Conservation (phyloP, 306 rosid species). For the Glycine soja region DNA sequence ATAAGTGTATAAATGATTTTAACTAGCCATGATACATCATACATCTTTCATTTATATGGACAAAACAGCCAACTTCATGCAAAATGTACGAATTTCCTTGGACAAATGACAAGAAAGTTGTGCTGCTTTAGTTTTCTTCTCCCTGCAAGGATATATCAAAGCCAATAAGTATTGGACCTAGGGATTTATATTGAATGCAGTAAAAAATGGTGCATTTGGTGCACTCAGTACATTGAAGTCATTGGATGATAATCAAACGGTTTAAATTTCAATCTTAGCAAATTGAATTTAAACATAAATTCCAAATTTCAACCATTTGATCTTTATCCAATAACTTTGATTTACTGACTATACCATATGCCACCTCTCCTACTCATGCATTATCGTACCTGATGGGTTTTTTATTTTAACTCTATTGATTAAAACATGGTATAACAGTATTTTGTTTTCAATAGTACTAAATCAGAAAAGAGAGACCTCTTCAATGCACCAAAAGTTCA, state of each 20-base stretch:
- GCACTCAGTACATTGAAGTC: background rate
- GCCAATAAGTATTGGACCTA: background rate
- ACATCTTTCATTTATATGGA: background rate
- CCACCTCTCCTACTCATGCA: no score
- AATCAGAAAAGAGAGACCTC: no score
- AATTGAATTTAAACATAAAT: background rate
- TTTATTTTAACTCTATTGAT: no score
- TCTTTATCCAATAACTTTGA: no score
- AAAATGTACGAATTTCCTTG: slow-evolving; percentile 28
- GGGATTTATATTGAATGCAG: background rate
- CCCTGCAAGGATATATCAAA: slow-evolving; percentile 37
- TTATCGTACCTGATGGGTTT: no score
- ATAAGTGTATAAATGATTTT: background rate
- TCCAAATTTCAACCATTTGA: no score
- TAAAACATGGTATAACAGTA: no score
- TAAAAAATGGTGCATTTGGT: background rate
- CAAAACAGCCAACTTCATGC: background rate
- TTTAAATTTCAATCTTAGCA: background rate
- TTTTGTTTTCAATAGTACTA: no score
- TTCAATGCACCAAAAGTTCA: slow-evolving; percentile 15
- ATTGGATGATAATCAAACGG: no score
- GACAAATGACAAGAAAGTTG: background rate
- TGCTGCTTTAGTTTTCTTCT: background rate
- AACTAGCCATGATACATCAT: background rate
- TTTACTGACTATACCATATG: no score